These are phyloP conservation scores for Madurella fahalii DNA, from an alignment of 2,329 filamentous ascomycete species.

Conservation along the genomic window DNA sequence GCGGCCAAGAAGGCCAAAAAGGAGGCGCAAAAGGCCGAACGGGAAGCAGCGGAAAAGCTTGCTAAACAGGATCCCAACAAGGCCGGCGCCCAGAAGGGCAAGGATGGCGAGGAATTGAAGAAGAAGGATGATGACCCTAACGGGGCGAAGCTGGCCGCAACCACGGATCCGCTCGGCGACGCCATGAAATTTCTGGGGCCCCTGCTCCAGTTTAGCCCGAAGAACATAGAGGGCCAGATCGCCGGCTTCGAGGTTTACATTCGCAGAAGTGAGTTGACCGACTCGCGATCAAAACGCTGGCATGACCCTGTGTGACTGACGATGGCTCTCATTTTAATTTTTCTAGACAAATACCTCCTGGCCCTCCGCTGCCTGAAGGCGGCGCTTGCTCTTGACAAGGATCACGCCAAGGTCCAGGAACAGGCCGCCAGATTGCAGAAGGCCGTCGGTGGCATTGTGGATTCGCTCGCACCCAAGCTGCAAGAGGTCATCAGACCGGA, in stretches of 20 bases:
- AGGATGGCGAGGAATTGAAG: conserved; percentile 58
- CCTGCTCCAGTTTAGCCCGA: conserved; percentile 76
- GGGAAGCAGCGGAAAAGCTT: conserved; percentile 72
- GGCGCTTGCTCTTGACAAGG: conserved; percentile 63
- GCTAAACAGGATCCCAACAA: conserved; percentile 83
- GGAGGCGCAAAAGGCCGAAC: conserved; percentile 62
- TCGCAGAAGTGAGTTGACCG: conserved; percentile 66
- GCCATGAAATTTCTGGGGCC: conserved; percentile 82
- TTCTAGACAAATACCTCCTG: conserved; percentile 75
- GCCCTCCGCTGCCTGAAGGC: conserved; percentile 82
- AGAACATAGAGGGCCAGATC: conserved; percentile 76
- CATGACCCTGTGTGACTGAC: conserved; percentile 18
- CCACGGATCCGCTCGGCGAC: conserved; percentile 76
- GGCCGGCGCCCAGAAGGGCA: conserved; percentile 56
- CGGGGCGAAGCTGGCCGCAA: conserved; percentile 74
- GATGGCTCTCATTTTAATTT: too few species aligned
- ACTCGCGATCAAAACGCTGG: neutral
- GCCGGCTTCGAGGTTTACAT: conserved; percentile 89
- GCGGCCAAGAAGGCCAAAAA: conserved; percentile 83
- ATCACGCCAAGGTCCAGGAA: conserved; percentile 69
- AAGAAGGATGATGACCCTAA: conserved; percentile 89
- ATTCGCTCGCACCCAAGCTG: conserved; percentile 61
- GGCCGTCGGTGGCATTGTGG: conserved; percentile 51
- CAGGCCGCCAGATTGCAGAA: conserved; percentile 68
- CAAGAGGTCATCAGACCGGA: conserved; percentile 65